phyloP scores from a whole-genome alignment of 1,284 basidiomycete species.

The Polyporus tsugae region DNA sequence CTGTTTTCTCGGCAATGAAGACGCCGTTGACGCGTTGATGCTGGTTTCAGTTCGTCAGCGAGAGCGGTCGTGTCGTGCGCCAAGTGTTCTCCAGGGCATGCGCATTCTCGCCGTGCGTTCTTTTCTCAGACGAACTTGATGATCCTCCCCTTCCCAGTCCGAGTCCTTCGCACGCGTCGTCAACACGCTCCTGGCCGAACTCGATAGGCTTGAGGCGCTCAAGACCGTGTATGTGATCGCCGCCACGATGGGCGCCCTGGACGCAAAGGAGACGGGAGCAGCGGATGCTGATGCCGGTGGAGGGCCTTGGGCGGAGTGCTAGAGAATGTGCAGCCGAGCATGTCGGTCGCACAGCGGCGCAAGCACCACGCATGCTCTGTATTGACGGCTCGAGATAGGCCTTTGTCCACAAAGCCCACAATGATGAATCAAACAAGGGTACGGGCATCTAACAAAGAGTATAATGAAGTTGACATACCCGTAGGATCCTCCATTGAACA shows the following conservation, averaged over 20 bases:
- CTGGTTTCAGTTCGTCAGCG: conserved; percentile 88
- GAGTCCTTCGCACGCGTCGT: conserved; percentile 98
- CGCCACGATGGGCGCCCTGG: conserved; percentile 85
- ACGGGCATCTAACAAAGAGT: too few relatives aligned
- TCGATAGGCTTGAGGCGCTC: conserved; percentile 92
- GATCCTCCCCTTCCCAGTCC: conserved; percentile 60
- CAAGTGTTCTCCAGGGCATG: conserved; percentile 92
- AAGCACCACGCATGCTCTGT: conserved; percentile 85
- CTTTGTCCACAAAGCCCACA: too few relatives aligned
- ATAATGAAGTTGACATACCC: too few relatives aligned
- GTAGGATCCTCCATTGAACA: too few relatives aligned
- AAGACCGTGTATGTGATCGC: conserved; percentile 96
- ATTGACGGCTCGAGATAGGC: too few relatives aligned
- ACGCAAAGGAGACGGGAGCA: conserved; percentile 55
- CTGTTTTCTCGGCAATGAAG: conserved; percentile 12
- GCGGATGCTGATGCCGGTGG: conserved; percentile 56
- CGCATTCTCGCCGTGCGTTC: conserved; percentile 89
- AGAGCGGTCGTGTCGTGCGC: conserved; percentile 94
- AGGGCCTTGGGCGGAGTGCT: conserved; percentile 83
- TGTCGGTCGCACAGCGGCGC: conserved; percentile 80
- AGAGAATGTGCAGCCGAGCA: conserved; percentile 89
- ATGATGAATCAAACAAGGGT: too few relatives aligned
- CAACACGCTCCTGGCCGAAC: conserved; percentile 95
- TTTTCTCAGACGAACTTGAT: conserved; percentile 93
- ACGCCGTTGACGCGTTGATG: too few relatives aligned